These are phyloP conservation scores for Rachicladosporium sp. DNA, from an alignment of 2,329 filamentous ascomycete genomes.

Conservation along the genomic window DNA sequence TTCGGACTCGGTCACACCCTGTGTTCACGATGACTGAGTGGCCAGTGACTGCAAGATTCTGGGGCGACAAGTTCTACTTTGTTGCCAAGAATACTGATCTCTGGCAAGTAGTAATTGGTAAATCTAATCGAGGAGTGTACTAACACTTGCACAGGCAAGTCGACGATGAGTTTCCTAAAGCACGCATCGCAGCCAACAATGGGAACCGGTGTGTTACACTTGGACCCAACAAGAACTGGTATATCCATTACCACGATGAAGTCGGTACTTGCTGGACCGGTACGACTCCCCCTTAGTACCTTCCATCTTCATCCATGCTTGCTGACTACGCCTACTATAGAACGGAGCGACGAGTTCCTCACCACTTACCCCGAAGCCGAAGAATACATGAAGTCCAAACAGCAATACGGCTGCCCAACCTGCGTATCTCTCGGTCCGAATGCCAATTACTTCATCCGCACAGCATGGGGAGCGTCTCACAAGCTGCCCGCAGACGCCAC, in stretches of 20 bases:
- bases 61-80: too few relatives aligned
- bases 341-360: slow-evolving; percentile 3
- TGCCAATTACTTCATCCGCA: slow-evolving; percentile 3
- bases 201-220: slow-evolving; percentile 2
- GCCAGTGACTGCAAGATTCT: too few relatives aligned
- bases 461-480: slow-evolving; percentile 3
- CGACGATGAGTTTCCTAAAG: not conserved
- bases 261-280: slow-evolving; percentile 3
- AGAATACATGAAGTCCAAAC: slow-evolving; percentile 1
- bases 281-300: too few relatives aligned
- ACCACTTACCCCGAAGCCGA: slow-evolving; percentile 1
- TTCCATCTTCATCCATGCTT: too few relatives aligned
- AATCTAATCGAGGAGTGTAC: too few relatives aligned
- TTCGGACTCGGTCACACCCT: too few relatives aligned
- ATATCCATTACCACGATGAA: slow-evolving; percentile 4
- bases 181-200: slow-evolving; percentile 1
- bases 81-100: too few relatives aligned
- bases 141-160: too few relatives aligned
- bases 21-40: too few relatives aligned
- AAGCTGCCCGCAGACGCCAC: slow-evolving; percentile 3
- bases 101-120: too few relatives aligned
- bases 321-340: too few relatives aligned
- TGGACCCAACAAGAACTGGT: slow-evolving; percentile 1
- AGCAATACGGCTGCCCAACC: slow-evolving; percentile 4
- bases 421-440: slow-evolving; percentile 4